These are phyloP conservation scores for Kurtzmaniella quercitrusa DNA, from an alignment of 1,139 yeast species.

Conservation along the genomic window DNA sequence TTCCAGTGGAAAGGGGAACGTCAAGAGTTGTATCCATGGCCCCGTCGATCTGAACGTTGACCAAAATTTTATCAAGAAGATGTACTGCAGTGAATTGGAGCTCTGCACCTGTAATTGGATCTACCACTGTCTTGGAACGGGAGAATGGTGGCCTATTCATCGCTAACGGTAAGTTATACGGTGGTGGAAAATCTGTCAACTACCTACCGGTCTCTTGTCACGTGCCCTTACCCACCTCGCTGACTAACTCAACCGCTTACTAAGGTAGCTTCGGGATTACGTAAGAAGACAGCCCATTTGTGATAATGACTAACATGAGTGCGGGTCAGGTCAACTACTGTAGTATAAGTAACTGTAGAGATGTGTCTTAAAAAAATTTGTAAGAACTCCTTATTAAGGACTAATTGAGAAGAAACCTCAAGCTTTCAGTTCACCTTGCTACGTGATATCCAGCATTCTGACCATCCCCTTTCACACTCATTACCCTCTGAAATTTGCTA, in stretches of 20 bases:
- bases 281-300: too few species aligned
- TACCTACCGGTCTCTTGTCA: background rate
- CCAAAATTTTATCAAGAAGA: slow-evolving; percentile 28
- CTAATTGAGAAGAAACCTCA: too few species aligned
- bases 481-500: too few species aligned
- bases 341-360: too few species aligned
- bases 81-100: slow-evolving; percentile 36
- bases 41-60: slow-evolving; percentile 36
- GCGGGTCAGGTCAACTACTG: too few species aligned
- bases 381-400: too few species aligned
- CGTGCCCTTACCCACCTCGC: background rate
- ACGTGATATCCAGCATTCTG: too few species aligned
- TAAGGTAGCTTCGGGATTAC: background rate
- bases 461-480: too few species aligned
- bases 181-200: background rate
- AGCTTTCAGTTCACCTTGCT: too few species aligned
- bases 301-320: too few species aligned
- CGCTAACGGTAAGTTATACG: background rate
- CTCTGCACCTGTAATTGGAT: slow-evolving; percentile 15
- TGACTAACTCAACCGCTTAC: background rate
- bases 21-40: slow-evolving; percentile 41
- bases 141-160: slow-evolving; percentile 19
- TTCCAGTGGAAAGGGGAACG: slow-evolving; percentile 34
- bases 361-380: too few species aligned
- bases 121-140: slow-evolving; percentile 14